phyloP scores from a whole-genome alignment of 106 monocot genomes.

The Gastrodia elata region DNA sequence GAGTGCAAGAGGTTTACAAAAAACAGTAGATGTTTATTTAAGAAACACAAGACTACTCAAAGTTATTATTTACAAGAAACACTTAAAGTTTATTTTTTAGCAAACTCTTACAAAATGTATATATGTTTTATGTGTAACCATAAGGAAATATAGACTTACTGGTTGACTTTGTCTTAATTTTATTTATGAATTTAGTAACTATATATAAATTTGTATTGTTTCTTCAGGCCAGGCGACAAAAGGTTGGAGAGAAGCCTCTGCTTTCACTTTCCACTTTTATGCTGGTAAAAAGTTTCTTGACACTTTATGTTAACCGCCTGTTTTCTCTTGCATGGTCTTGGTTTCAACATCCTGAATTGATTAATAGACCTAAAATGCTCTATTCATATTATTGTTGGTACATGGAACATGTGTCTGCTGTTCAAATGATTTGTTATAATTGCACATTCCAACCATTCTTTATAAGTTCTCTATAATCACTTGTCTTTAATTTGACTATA shows the following conservation, averaged over 20 bases:
- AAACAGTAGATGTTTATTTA: not conserved
- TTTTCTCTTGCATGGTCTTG: not conserved
- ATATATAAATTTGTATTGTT: slow-evolving; percentile 6
- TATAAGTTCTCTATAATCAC: not conserved
- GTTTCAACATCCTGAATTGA: not conserved
- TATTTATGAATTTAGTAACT: not conserved
- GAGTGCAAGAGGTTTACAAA: not conserved
- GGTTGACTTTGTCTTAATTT: not conserved
- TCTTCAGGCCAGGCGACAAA: slow-evolving; percentile 68
- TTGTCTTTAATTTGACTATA: not conserved
- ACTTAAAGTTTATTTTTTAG: too few relatives aligned
- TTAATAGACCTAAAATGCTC: not conserved
- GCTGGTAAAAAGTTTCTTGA: slow-evolving; percentile 40
- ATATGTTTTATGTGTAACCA: not conserved
- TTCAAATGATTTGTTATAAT: not conserved
- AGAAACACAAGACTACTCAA: not conserved
- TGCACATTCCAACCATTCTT: not conserved
- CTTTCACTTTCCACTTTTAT: slow-evolving; percentile 84
- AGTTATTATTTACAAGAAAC: not conserved
- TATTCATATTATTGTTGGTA: not conserved
- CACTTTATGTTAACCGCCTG: not conserved
- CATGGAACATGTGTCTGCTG: not conserved
- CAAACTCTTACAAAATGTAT: not conserved
- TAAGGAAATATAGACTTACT: not conserved
- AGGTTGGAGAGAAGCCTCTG: slow-evolving; percentile 93